Evolutionary conservation across 2,329 filamentous ascomycete species (phyloP), one percentile per base, ranked within the genome.

Genomic region (Chrysoporthe puriensis): DNA sequence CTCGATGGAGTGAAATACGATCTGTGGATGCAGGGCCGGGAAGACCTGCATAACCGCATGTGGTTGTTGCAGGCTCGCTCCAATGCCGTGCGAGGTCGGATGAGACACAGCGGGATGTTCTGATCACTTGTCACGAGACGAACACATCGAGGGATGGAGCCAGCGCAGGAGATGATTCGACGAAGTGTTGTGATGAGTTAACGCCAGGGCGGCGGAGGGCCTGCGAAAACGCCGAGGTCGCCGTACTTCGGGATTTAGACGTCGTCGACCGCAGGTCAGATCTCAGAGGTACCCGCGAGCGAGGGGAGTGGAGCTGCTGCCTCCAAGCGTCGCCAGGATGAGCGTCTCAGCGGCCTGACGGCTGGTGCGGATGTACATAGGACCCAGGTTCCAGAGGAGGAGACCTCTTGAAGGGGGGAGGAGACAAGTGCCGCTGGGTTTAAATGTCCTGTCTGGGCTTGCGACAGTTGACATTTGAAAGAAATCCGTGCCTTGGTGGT

Each of bases 1-100:
- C 43, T 36, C 44, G 61, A 63, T 43, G 61, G 61, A 48, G 18
- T 21, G 21, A 32, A 16, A 63, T 63, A 63, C 61, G 61, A 43
- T 43, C 46, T 63, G 18, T 34, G 21, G 46, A 40, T 63, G 54
- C 7, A 63, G 61, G 46, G 34, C 32, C 61, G 34, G 32, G 13
- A 14, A 54, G 46, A 52, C 44, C 61, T 54, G 61, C 34, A 54
- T 63, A 21, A 14, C 34, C 18, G 36, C 48, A 26, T 52, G 11
- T 42, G 11, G 16, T 54, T 40, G 48, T 43, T 32, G 4, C 54
- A 21, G 18, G 54, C 54, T 57, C 54, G 34, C 54, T 57, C n/a
- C 34, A 32, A 40, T 32, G 54, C 34, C 40, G 54, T 57, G 18
- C 54, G 34, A 57, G 32, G 54, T 57, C 34, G 54, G 14, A 36